Percentiles rank a stretch among this genome's conserved stretches.
phyloP scores from a whole-genome alignment of 2,329 filamentous ascomycete genomes.

The Coniochaeta sp. region DNA sequence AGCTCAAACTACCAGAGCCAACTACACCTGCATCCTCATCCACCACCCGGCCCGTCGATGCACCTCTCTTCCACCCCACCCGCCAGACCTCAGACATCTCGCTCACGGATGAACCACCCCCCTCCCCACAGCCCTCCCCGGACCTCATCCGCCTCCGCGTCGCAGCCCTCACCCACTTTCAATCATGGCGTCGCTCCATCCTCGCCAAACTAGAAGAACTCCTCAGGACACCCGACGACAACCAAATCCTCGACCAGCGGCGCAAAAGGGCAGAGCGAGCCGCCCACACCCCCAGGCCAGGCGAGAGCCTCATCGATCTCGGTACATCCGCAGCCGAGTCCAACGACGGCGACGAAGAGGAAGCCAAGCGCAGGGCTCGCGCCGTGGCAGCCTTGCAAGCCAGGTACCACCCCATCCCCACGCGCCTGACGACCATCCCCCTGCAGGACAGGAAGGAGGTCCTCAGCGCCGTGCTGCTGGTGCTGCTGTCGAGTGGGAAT shows the following conservation, averaged over 20 bases:
- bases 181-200: slow-evolving; percentile 69
- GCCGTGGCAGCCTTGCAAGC: slow-evolving; percentile 38
- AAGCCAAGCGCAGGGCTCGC: slow-evolving; percentile 20
- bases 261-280: slow-evolving; percentile 35
- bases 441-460: slow-evolving; percentile 53
- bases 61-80: slow-evolving; percentile 16
- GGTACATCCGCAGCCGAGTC: not conserved
- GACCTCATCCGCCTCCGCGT: slow-evolving; percentile 29
- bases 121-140: slow-evolving; percentile 13
- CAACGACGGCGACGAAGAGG: slow-evolving; percentile 8
- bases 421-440: slow-evolving; percentile 47
- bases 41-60: slow-evolving; percentile 2
- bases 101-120: not conserved
- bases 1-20: slow-evolving; percentile 31
- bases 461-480: slow-evolving; percentile 61
- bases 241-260: slow-evolving; percentile 38
- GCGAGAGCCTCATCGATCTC: slow-evolving; percentile 30
- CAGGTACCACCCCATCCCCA: slow-evolving; percentile 46
- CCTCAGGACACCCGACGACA: slow-evolving; percentile 40
- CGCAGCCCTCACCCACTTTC: slow-evolving; percentile 60
- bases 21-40: slow-evolving; percentile 15
- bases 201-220: slow-evolving; percentile 65
- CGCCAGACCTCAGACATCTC: slow-evolving; percentile 4
- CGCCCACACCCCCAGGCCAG: slow-evolving; percentile 27
- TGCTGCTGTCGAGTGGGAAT: slow-evolving; percentile 63